Percentiles rank a stretch among this genome's conserved stretches.
Evolutionary conservation across 768 basidiomycete species (phyloP).

Genomic region (Panaeolus papilionaceus): DNA sequence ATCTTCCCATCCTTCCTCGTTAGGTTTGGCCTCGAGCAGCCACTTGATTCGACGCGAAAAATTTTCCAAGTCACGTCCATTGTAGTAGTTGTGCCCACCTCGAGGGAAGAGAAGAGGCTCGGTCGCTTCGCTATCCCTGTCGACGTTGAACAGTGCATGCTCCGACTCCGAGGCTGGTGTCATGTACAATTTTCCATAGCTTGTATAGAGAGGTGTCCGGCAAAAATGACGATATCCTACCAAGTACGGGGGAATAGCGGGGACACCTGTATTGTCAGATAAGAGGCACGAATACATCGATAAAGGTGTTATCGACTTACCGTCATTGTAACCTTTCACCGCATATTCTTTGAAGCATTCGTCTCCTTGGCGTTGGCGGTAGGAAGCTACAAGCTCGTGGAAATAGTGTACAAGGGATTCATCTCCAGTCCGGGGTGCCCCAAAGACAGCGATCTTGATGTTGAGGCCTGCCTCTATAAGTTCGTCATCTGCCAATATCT

Average conservation of each 20-base stretch:
- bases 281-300: neutral
- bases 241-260: conserved; percentile 56
- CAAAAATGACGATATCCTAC: conserved; percentile 63
- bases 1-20: conserved; percentile 49
- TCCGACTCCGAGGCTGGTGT: conserved; percentile 54
- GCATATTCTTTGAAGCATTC: conserved; percentile 50
- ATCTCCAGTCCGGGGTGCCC: conserved; percentile 58
- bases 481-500: conserved; percentile 44
- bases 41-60: conserved; percentile 47
- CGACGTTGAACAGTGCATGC: conserved; percentile 48
- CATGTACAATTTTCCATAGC: conserved; percentile 52
- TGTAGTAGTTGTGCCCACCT: conserved; percentile 72
- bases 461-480: conserved; percentile 34
- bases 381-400: conserved; percentile 40
- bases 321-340: conserved; percentile 64
- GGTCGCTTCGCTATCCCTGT: conserved; percentile 26
- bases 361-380: conserved; percentile 41
- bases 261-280: conserved; percentile 48
- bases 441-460: conserved; percentile 55
- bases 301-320: conserved; percentile 34
- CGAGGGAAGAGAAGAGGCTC: conserved; percentile 43
- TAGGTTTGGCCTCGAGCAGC: conserved; percentile 44
- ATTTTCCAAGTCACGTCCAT: conserved; percentile 57
- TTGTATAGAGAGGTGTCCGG: conserved; percentile 53
- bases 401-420: conserved; percentile 47